A percentile compares a stretch with the other conserved stretches of the same genome.
Evolutionary conservation across 148 eudicot species (phyloP).

Genomic region (Rhododendron ferrugineum): DNA sequence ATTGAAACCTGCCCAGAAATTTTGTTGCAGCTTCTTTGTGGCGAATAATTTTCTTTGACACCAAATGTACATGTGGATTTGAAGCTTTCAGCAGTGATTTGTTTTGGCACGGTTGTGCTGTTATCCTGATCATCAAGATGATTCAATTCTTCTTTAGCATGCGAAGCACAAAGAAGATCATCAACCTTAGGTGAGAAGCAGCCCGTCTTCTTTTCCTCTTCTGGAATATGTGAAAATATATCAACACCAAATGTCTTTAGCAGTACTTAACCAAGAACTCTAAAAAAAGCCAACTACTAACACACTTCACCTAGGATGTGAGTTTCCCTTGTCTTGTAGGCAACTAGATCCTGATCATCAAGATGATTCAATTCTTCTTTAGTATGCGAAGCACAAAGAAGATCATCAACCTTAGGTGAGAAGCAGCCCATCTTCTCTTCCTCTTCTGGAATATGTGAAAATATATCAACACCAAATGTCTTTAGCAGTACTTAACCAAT

Average conservation of each 20-base stretch:
- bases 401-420: constrained; percentile 53
- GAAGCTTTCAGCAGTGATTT: constrained; percentile 2
- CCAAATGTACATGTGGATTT: constrained; percentile 8
- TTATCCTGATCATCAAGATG: constrained; percentile 8
- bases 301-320: constrained; percentile 55
- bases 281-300: constrained; percentile 3
- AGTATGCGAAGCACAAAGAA: constrained; percentile 10
- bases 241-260: background rate
- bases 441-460: constrained; percentile 39
- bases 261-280: background rate
- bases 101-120: background rate
- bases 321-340: constrained; percentile 55
- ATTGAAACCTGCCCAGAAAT: constrained; percentile 30
- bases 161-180: constrained; percentile 13
- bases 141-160: constrained; percentile 19
- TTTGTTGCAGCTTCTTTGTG: constrained; percentile 11
- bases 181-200: constrained; percentile 57
- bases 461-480: background rate
- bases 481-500: background rate
- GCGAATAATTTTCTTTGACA: constrained; percentile 20
- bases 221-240: constrained; percentile 32
- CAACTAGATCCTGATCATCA: constrained; percentile 34
- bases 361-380: constrained; percentile 18
- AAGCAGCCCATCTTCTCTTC: constrained; percentile 34
- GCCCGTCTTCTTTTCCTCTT: constrained; percentile 34